Evolutionary conservation across 805 yeast genomes (phyloP).

Genomic region (Lachancea quebecensis): DNA sequence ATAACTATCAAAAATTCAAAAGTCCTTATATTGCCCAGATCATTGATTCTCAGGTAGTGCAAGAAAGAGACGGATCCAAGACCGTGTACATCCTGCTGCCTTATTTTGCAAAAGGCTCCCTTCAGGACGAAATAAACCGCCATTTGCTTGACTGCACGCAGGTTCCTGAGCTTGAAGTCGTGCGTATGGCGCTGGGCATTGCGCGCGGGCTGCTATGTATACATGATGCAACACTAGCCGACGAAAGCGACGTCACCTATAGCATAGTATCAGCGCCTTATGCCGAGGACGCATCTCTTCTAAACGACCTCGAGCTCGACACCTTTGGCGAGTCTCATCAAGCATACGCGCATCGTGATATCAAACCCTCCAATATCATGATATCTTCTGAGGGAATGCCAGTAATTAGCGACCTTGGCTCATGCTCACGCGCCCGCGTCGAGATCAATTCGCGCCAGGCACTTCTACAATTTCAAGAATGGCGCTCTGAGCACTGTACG

Average conservation of each 20-base stretch:
- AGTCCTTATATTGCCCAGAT: constrained; percentile 61
- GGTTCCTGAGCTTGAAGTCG: constrained; percentile 57
- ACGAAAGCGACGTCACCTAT: constrained; percentile 9
- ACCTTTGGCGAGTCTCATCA: constrained; percentile 10
- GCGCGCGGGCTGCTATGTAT: constrained; percentile 69
- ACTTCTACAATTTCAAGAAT: constrained; percentile 71
- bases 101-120: constrained; percentile 60
- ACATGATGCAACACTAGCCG: constrained; percentile 40
- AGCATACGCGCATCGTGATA: constrained; percentile 71
- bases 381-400: constrained; percentile 66
- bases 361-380: constrained; percentile 88
- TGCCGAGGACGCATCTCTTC: constrained; percentile 25
- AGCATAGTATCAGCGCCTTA: constrained; percentile 15
- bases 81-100: constrained; percentile 77
- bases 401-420: constrained; percentile 78
- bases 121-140: constrained; percentile 72
- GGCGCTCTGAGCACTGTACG: constrained; percentile 70
- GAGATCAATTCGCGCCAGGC: constrained; percentile 52
- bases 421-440: constrained; percentile 59
- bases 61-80: constrained; percentile 73
- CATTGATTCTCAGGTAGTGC: constrained; percentile 63
- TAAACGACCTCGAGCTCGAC: constrained; percentile 17
- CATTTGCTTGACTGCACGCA: constrained; percentile 48
- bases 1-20: constrained; percentile 62
- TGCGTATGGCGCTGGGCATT: constrained; percentile 57